Percentiles rank a stretch among this genome's conserved stretches.
phyloP scores from a whole-genome alignment of 176 grass and related monocot species.

The Triticum aestivum region DNA sequence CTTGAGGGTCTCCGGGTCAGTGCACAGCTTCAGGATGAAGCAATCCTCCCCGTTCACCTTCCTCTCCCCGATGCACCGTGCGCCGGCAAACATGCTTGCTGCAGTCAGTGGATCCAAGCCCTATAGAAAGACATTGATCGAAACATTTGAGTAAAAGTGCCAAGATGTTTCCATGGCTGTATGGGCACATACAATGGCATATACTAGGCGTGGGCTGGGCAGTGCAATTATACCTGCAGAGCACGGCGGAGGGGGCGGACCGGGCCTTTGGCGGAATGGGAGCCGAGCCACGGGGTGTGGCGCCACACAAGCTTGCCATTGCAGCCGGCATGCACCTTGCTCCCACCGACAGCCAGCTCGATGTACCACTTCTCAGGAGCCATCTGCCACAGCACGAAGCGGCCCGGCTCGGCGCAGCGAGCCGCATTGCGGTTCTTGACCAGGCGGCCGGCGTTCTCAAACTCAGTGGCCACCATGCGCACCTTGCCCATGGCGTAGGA shows the following conservation, averaged over 20 bases:
- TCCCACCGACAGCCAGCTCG: slow-evolving; percentile 64
- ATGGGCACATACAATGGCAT: neutral
- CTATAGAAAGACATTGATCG: slow-evolving; percentile 34
- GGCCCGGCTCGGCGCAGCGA: slow-evolving; percentile 42
- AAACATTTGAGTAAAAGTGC: neutral
- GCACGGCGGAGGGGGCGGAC: slow-evolving; percentile 66
- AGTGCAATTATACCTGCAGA: slow-evolving; percentile 49
- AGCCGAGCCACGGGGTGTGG: slow-evolving; percentile 55
- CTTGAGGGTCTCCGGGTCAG: slow-evolving; percentile 48
- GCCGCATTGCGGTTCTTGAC: slow-evolving; percentile 50
- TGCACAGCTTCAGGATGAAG: slow-evolving; percentile 73
- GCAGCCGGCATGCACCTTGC: slow-evolving; percentile 70
- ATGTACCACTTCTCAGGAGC: slow-evolving; percentile 71
- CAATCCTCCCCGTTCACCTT: slow-evolving; percentile 71
- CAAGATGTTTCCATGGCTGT: neutral
- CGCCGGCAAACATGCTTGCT: slow-evolving; percentile 58
- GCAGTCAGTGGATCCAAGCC: slow-evolving; percentile 69
- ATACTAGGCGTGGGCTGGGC: neutral
- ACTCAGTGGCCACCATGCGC: slow-evolving; percentile 54
- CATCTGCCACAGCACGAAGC: slow-evolving; percentile 82
- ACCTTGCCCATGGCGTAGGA: slow-evolving; percentile 70
- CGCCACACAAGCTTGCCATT: slow-evolving; percentile 68
- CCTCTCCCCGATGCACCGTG: slow-evolving; percentile 68
- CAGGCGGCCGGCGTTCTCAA: slow-evolving; percentile 45
- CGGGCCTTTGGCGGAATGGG: slow-evolving; percentile 63